These are phyloP conservation scores for Eucalyptus regnans DNA, from an alignment of 345 rosid species.

Conservation along the genomic window DNA sequence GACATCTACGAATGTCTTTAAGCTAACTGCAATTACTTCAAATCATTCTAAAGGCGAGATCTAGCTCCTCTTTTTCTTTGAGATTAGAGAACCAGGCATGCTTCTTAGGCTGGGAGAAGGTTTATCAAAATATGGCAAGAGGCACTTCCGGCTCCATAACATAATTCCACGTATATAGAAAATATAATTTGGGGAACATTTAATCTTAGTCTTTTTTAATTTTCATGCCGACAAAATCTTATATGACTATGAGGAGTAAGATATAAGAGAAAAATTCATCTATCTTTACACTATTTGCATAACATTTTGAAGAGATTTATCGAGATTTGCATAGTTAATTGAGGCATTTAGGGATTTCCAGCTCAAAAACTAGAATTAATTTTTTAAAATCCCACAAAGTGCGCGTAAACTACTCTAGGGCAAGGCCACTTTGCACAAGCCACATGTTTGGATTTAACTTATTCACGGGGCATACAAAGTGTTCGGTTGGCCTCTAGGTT, in stretches of 20 bases:
- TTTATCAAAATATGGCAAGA: too few relatives aligned
- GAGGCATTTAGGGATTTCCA: not conserved
- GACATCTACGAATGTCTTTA: too few relatives aligned
- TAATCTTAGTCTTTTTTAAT: not conserved
- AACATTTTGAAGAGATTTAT: not conserved
- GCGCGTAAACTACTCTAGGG: not conserved
- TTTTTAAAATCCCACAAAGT: not conserved
- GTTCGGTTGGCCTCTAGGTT: not conserved
- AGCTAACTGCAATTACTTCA: too few relatives aligned
- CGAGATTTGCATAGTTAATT: not conserved
- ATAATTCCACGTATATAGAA: too few relatives aligned
- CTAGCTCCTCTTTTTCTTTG: too few relatives aligned
- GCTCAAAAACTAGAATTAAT: not conserved
- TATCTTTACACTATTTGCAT: not conserved
- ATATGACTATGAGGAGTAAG: not conserved
- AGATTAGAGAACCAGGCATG: too few relatives aligned
- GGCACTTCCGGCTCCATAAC: too few relatives aligned
- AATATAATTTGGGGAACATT: too few relatives aligned
- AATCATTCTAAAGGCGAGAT: too few relatives aligned
- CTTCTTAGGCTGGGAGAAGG: too few relatives aligned
- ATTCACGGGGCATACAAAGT: not conserved
- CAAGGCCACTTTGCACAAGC: not conserved
- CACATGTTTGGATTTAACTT: not conserved
- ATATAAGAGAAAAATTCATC: not conserved
- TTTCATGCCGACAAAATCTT: not conserved